These are phyloP conservation scores for Phytophthora brassicae DNA, from an alignment of 352 stramenopile species.

Conservation along the genomic window DNA sequence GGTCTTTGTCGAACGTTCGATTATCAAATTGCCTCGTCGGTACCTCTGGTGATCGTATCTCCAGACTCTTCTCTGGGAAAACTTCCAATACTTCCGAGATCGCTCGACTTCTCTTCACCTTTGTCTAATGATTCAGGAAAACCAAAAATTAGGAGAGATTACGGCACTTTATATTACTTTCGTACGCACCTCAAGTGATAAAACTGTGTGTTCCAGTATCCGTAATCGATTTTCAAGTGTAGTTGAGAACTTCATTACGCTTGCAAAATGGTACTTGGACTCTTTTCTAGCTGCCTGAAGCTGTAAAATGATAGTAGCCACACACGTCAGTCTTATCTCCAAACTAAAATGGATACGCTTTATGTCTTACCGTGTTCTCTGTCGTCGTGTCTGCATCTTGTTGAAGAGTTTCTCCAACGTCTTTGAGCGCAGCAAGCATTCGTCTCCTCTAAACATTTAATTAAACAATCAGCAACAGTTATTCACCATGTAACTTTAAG, in stretches of 20 bases:
- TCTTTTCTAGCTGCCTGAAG: conserved; percentile 20
- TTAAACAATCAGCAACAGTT: background rate
- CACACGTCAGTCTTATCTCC: too few species aligned
- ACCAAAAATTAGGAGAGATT: background rate
- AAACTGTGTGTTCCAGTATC: conserved; percentile 30
- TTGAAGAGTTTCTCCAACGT: conserved; percentile 26
- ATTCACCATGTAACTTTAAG: background rate
- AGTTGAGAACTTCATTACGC: conserved; percentile 23
- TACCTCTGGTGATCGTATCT: conserved; percentile 4
- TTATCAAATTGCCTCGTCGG: background rate
- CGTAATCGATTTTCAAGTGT: conserved; percentile 30
- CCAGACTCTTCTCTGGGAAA: background rate
- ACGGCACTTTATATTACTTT: background rate
- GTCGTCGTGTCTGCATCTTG: conserved; percentile 15
- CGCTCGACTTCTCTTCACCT: conserved; percentile 26
- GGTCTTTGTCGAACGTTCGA: background rate
- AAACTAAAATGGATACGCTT: too few species aligned
- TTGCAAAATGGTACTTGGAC: conserved; percentile 16
- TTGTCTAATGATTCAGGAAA: conserved; percentile 12
- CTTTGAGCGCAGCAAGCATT: conserved; percentile 28
- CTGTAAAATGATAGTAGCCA: too few species aligned
- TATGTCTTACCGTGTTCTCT: conserved; percentile 15
- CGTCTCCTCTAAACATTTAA: conserved; percentile 21
- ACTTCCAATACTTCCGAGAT: conserved; percentile 23
- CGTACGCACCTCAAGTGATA: conserved; percentile 20